phyloP scores from a whole-genome alignment of 2,329 filamentous ascomycete species.

The Plenodomus tracheiphilus region DNA sequence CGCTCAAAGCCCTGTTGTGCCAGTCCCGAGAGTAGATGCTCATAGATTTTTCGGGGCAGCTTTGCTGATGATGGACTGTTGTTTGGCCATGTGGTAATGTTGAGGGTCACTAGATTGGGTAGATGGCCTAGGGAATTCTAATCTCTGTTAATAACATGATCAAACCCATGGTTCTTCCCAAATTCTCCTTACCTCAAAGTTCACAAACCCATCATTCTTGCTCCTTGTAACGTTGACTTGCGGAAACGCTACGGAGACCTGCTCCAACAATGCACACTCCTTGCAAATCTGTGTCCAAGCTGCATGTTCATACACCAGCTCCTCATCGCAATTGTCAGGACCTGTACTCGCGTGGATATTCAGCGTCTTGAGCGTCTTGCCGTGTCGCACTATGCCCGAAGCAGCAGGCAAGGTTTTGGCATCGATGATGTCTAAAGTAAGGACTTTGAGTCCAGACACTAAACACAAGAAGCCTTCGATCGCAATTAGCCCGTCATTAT shows the following conservation, averaged over 20 bases:
- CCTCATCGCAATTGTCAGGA: conserved; percentile 45
- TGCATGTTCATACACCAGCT: conserved; percentile 49
- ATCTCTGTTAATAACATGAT: not conserved
- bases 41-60: conserved; percentile 50
- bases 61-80: conserved; percentile 47
- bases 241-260: conserved; percentile 54
- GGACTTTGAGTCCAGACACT: conserved; percentile 48
- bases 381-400: conserved; percentile 50
- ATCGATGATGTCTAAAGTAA: conserved; percentile 51
- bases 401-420: conserved; percentile 48
- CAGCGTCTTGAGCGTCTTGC: conserved; percentile 50
- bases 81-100: conserved; percentile 54
- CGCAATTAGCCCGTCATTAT: conserved; percentile 52
- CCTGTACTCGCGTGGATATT: conserved; percentile 49
- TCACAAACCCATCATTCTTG: conserved; percentile 48
- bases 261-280: conserved; percentile 48
- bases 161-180: conserved; percentile 7
- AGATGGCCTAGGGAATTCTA: conserved; percentile 45
- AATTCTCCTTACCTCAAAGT: conserved; percentile 42
- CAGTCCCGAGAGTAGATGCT: conserved; percentile 48
- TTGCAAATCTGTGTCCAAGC: conserved; percentile 53
- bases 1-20: conserved; percentile 45
- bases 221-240: conserved; percentile 48
- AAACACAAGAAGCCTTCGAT: conserved; percentile 54
- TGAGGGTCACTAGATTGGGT: conserved; percentile 49